These are phyloP conservation scores for Globisporangium irregulare DNA, from an alignment of 352 stramenopile genomes.

Conservation along the genomic window DNA sequence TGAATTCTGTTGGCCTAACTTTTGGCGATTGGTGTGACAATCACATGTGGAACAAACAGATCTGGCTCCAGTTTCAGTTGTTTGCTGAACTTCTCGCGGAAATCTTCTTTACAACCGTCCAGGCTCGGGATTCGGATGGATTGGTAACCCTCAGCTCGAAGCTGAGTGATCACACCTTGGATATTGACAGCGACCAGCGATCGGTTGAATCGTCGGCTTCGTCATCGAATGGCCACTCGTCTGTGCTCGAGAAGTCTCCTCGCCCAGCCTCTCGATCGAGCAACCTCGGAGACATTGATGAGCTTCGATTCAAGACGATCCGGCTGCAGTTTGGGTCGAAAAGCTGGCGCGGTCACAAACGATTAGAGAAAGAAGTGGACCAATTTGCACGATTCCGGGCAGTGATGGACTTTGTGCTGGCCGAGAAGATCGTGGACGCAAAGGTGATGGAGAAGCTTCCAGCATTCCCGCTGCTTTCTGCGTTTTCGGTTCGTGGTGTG, in stretches of 20 bases:
- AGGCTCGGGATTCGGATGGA: conserved; percentile 30
- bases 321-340: conserved; percentile 66
- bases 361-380: conserved; percentile 48
- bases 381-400: conserved; percentile 52
- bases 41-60: conserved; percentile 27
- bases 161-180: conserved; percentile 27
- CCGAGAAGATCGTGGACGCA: conserved; percentile 30
- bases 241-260: background rate
- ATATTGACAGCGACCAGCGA: conserved; percentile 20
- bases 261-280: background rate
- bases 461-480: conserved; percentile 49
- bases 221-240: conserved; percentile 14
- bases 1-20: background rate
- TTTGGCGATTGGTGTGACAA: background rate
- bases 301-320: conserved; percentile 52
- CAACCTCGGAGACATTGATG: conserved; percentile 40
- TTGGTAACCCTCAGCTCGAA: background rate
- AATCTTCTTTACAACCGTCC: conserved; percentile 55
- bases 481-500: conserved; percentile 58
- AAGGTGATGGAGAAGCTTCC: conserved; percentile 41
- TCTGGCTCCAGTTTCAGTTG: conserved; percentile 76
- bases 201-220: conserved; percentile 29
- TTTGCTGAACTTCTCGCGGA: conserved; percentile 67
- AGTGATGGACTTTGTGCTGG: conserved; percentile 47
- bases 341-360: conserved; percentile 67